Base-by-base conservation (phyloP, 139 green algal genomes). In the Chlorella vulgaris region DNA sequence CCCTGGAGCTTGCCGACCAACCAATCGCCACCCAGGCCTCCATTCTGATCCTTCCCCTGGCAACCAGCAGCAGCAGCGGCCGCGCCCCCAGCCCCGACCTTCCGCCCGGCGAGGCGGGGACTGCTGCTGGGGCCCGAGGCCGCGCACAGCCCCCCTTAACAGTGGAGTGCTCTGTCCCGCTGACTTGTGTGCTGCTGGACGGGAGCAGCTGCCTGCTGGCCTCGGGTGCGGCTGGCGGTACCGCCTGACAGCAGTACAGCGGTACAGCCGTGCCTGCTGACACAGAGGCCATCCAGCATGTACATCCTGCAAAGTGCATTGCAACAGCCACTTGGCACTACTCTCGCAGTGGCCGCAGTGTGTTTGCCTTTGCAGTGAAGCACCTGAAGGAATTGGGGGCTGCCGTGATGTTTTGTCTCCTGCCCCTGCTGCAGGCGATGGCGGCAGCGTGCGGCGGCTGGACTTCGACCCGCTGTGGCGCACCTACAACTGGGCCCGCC, bases 401-500 rank as follows among this genome's bases (percentile, higher is more conserved):
- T n/a, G n/a, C n/a, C n/a, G n/a, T n/a, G n/a, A n/a, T 62, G 53
- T 62, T 39, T 36, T 71, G 22, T 68, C 35, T 51, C 35, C 22
- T 51, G 65, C 15, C 31, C 13, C 15, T 7, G 0, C 5, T 40
- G 73, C 73, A 79, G 73, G 73, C 35, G 36, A 69, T 31, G 73
- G 73, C 53, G 15, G 50, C 26, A 26, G 28, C 24, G 73, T 79
- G 73, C 53, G 18, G 33, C 73, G 35, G 7, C 51, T 79, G 7
- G 50, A 67, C 51, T 79, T 79, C 68, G 53, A 68, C 35, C 73
- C 53, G 0, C 51, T 68, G 18, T 79, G 73, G 73, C 51, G 73
- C 7, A 39, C 53, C 36, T 79, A 79, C 73, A 79, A 50, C 35
- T 79, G 73, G 73, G 51, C 8, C 50, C 65, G 65, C 65, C 7